Base-by-base conservation (phyloP, 1,284 basidiomycete species). In the Cystobasidium pallidum region DNA sequence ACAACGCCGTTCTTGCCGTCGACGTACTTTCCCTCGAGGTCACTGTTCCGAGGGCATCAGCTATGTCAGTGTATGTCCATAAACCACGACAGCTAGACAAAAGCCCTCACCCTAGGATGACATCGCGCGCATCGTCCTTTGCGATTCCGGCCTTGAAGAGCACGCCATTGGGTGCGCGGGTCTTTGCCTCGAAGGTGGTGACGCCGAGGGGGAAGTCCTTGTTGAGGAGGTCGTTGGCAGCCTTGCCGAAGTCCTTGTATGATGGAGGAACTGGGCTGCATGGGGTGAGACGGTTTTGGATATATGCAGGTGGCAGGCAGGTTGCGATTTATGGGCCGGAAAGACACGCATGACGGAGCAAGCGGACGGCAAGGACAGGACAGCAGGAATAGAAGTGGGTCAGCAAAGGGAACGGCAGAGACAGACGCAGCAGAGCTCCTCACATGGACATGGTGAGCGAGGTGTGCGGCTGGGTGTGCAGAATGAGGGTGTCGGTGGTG, bases 201-300 rank as follows among this genome's bases (percentile, higher is more conserved):
- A 88, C 90, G 79, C 85, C 84, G 86, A 94, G 90, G 79, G 88
- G 89, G 86, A 90, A 97, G 86, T 99, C 96, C 86, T 91, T 94
- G 83, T 86, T 86, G 78, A 99, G 86, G 77, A 72, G 54, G 70
- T 72, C 70, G 64, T 36, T 66, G 39, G 63, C 49, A n/a, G 63
- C 57, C 55, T 72, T 72, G 41, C 70, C 70, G 55, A 72, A 51
- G 61, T 72, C 70, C 34, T 72, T 72, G 59, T 64, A 72, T 10
- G 63, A 58, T 30, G 70, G 70, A n/a, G 70, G 70, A 39, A 72
- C 70, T 32, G 68, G 68, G 59, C 68, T 71, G 67, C 36, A 45
- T 41, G 13, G 11, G 11, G 8, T 36, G 55, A 30, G 8, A 32
- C 32, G 13, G 36, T 13, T 7, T 39, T 13, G 36, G 6, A 6